These are phyloP conservation scores for Stentor roeselii DNA, from an alignment of 73 alveolate species.

Conservation along the genomic window DNA sequence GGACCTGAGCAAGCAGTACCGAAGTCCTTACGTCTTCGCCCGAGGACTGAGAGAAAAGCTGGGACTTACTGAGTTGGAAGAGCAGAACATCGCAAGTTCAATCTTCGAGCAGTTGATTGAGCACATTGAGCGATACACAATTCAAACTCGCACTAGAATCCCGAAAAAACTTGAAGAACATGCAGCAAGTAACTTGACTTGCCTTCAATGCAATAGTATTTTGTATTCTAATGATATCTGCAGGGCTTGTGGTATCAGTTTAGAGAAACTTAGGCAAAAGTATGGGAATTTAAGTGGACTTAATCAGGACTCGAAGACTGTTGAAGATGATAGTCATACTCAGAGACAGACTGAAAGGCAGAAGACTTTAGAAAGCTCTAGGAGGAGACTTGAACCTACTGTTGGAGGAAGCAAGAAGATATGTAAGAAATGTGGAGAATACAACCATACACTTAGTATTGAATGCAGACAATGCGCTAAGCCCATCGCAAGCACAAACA, in stretches of 20 bases:
- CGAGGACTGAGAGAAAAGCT: neutral
- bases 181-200: conserved; percentile 27
- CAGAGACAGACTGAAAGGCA: conserved; percentile 26
- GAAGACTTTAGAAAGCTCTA: conserved; percentile 9
- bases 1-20: conserved; percentile 24
- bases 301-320: neutral
- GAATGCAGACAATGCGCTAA: conserved; percentile 27
- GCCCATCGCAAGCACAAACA: conserved; percentile 16
- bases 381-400: conserved; percentile 22
- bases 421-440: conserved; percentile 24
- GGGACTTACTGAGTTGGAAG: neutral
- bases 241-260: conserved; percentile 27
- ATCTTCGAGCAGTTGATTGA: conserved; percentile 27
- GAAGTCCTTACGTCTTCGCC: conserved; percentile 19
- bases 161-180: conserved; percentile 29
- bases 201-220: conserved; percentile 14
- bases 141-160: neutral
- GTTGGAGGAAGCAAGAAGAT: neutral
- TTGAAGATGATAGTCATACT: conserved; percentile 15
- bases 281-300: conserved; percentile 10
- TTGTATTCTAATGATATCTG: conserved; percentile 24
- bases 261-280: conserved; percentile 26
- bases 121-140: conserved; percentile 25
- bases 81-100: neutral
- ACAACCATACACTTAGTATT: neutral